Base-by-base conservation (phyloP, 805 yeast genomes). In the Blastobotrys chiropterorum region DNA sequence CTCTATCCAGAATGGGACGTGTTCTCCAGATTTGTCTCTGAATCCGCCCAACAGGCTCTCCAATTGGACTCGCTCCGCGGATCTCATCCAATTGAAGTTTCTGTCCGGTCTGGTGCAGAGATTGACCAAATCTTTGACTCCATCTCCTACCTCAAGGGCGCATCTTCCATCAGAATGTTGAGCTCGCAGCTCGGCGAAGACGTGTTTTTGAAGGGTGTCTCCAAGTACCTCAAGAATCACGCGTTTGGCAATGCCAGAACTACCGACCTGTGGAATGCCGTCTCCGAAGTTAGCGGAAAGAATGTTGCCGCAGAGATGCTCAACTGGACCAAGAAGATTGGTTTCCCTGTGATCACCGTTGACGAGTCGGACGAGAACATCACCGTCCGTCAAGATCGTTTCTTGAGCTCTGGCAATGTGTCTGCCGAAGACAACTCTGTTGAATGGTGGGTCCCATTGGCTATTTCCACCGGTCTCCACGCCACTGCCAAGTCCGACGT, bases 71-170 rank as follows among this genome's bases (percentile, higher is more conserved):
- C 86, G 7, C 74, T 86, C 55, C 81, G 95, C 67, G 81, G 89
- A 3, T 85, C 94, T 22, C 95, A 86, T 67, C 94, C 95, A 43
- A 82, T 86, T 58, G 90, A 86, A 68, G 92, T 86, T 39, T 90
- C 92, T 15, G 87, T 87, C 26, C 78, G 80, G 65, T 77, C 77
- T 57, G 90, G 90, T 19, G 85, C 81, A 61, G 90, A 86, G 65
- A 84, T 86, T 60, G 85, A 85, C 67, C 94, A 86, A 73, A 84
- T 86, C 58, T 86, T 86, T 65, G 95, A 86, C 67, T 87, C 90
- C 44, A 86, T 86, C 59, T 85, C 94, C 7, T 86, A 86, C 67
- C 74, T 85, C 38, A 86, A 86, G 69, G 95, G 95, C 59, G 83
- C 92, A 16, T 81, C 89, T 3, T 73, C 85, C 54, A 77, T 85